Evolutionary conservation across 768 basidiomycete genomes (phyloP), one percentile per base, ranked within the genome.

Genomic region (Crucibulum laeve): DNA sequence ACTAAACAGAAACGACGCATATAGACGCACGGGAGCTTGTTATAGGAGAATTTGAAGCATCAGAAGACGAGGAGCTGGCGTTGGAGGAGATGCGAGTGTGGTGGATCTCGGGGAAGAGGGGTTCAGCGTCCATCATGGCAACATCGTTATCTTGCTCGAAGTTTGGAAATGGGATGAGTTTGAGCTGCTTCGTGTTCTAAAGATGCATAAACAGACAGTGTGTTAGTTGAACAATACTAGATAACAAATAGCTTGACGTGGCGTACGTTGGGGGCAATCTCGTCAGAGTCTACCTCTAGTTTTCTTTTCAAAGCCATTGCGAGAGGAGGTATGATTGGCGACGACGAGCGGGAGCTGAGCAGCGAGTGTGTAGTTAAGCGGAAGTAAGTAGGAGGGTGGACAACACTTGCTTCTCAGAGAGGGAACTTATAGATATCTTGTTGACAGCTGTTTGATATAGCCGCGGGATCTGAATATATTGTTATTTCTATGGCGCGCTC

Each of bases 241-340:
- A 18, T 17, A n/a, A 21, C 11, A 43, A 33, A 15, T 6, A 30
- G 24, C 5, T n/a, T 5, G n/a, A 30, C 10, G 7, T 18, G 34
- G 55, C 68, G 43, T 61, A 82, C 82, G 50, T 61, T 72, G 49
- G 68, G 74, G 42, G 63, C 68, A 48, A 69, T 67, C 53, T 80
- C 80, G 46, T 77, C 75, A 15, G 67, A 57, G 46, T 84, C 84
- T 15, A 69, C 52, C 40, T 82, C 78, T 40, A 85, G 70, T 68
- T 91, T 91, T 60, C 88, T 77, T 63, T 91, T 91, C 58, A 87
- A 50, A 32, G 80, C 71, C 86, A 88, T 90, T 40, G n/a, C n/a
- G n/a, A n/a, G n/a, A n/a, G n/a, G n/a, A n/a, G n/a, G n/a, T n/a
- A n/a, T 51, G 49, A 52, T 41, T 49, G 40, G 43, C 36, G 45